These are phyloP conservation scores for Ophiostoma novo-ulmi DNA, from an alignment of 2,329 filamentous ascomycete species.

Conservation along the genomic window DNA sequence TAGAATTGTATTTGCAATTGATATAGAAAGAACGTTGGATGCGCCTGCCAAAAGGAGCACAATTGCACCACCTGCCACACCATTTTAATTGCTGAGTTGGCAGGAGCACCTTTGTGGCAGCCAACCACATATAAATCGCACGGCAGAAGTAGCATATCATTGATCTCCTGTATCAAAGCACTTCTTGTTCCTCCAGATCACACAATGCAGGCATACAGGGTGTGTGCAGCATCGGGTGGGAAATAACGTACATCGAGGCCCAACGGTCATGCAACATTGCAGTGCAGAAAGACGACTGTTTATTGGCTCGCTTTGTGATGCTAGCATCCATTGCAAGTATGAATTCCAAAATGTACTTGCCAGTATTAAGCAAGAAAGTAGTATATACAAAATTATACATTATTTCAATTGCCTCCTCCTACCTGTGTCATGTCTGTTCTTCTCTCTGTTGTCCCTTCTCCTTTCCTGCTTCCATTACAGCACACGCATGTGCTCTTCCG, in stretches of 20 bases:
- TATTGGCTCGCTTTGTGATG: background rate
- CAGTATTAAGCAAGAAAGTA: background rate
- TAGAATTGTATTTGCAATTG: background rate
- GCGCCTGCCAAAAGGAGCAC: background rate
- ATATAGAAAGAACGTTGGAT: background rate
- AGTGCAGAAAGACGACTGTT: background rate
- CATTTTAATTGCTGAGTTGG: background rate
- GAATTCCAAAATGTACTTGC: background rate
- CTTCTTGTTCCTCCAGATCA: background rate
- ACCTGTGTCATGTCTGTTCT: too few species aligned
- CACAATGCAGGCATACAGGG: background rate
- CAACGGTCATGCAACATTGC: conserved; percentile 6
- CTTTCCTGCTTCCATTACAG: background rate
- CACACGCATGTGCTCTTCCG: background rate
- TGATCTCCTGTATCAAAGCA: background rate
- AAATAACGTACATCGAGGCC: background rate
- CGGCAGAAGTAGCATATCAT: background rate
- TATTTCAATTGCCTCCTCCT: background rate
- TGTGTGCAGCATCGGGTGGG: background rate
- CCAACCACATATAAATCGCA: background rate
- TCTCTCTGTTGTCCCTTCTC: background rate
- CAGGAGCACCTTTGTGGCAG: background rate
- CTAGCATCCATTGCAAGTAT: background rate
- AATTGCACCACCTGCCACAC: conserved; percentile 1
- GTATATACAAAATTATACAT: background rate